A percentile compares a stretch with the other conserved stretches of the same genome.
These are phyloP conservation scores for Chaetomiaceae sp. DNA, from an alignment of 2,329 filamentous ascomycete species.

Conservation along the genomic window DNA sequence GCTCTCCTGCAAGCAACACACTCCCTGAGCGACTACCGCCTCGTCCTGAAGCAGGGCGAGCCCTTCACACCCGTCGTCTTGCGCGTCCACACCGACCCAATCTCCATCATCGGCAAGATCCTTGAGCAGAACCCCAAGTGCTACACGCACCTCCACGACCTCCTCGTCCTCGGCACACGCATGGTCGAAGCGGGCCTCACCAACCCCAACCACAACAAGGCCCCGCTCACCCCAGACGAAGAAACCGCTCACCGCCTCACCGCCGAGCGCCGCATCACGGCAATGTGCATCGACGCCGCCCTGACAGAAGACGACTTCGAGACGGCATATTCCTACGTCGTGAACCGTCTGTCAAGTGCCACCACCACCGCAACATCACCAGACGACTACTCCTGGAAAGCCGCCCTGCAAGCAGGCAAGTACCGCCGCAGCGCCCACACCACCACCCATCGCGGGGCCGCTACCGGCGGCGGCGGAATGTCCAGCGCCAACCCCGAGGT, in stretches of 20 bases:
- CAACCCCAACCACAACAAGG: constrained; percentile 27
- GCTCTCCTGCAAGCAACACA: constrained; percentile 70
- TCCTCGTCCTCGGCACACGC: constrained; percentile 64
- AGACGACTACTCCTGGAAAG: constrained; percentile 73
- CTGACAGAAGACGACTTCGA: constrained; percentile 76
- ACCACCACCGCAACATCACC: neutral
- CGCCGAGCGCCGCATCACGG: constrained; percentile 64
- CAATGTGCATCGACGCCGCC: constrained; percentile 76
- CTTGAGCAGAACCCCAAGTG: constrained; percentile 70
- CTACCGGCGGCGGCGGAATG: neutral
- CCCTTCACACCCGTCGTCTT: constrained; percentile 75
- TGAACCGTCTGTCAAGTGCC: constrained; percentile 55
- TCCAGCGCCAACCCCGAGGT: constrained; percentile 58
- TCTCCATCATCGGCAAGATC: constrained; percentile 67
- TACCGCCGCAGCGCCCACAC: constrained; percentile 57
- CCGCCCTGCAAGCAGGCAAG: constrained; percentile 72
- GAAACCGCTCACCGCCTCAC: constrained; percentile 31
- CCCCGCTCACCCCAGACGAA: constrained; percentile 25
- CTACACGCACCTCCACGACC: constrained; percentile 70
- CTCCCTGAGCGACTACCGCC: constrained; percentile 67
- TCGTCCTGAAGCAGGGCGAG: constrained; percentile 74
- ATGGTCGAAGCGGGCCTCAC: constrained; percentile 59
- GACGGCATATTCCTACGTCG: constrained; percentile 78
- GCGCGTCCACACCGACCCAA: constrained; percentile 69
- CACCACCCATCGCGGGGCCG: constrained; percentile 44